Evolutionary conservation across 1,139 yeast genomes (phyloP), one percentile per base, ranked within the genome.

Genomic region (Keqinozyma sinolaborantium): DNA sequence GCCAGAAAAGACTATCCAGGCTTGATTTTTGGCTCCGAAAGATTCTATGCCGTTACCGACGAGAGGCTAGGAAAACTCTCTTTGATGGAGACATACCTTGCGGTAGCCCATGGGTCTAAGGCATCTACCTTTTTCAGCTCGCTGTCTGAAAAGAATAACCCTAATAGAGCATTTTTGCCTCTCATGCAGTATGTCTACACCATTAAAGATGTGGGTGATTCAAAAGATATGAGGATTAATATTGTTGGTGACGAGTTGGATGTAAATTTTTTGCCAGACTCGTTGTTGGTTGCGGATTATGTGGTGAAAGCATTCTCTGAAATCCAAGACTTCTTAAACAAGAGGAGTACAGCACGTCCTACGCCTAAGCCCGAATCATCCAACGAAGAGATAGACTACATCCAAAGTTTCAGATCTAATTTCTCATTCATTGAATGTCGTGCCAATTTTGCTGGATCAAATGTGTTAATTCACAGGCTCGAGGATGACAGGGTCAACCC

Each of bases 21-120:
- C 13, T 50, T 85, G n/a, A 78, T 83, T 26, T 42, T 78, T 28
- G 96, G 96, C 0, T 86, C 85, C 32, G 85, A 83, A 39, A 59
- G 80, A 24, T 71, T 82, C 28, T 81, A 78, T 45, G 79, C 83
- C 1, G 75, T 78, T 0, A 70, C 78, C 16, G 82, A 79, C 33
- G 73, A 72, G 23, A 65, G 64, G n/a, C 54, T 73, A 30, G 94
- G 92, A 3, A 81, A 81, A 44, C 61, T 83, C 23, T 73, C 86
- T 0, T 60, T 82, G 37, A 63, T 77, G 40, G 82, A 78, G 35
- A 82, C 83, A 6, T 84, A 75, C 45, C 47, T 80, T 9, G 73
- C 90, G 0, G 73, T 76, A 4, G 87, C 92, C 0, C 77, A 76
- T 47, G 88, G 90, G 0, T 46, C 62, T 5, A 53, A 70, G 0